Evolutionary conservation across 2,329 filamentous ascomycete species (phyloP), one percentile per base, ranked within the genome.

Genomic region (Fusarium sp.): DNA sequence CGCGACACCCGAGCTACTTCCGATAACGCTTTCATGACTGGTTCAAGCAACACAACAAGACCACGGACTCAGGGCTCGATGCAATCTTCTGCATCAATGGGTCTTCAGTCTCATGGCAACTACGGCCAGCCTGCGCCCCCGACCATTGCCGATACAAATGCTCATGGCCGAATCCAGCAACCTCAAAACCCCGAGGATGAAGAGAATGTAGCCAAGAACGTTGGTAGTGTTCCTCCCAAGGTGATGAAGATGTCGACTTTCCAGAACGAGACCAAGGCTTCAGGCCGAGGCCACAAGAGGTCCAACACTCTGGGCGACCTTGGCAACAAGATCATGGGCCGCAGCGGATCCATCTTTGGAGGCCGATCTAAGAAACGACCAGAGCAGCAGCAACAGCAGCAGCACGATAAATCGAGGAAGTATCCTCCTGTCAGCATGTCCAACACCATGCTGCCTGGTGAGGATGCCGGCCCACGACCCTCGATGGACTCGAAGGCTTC

Each of bases 391-490:
- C 83, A 84, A 57, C 87, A 85, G 58, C 76, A 69, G 60, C 77
- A 70, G 81, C 84, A 67, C 89, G 80, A 93, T 77, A 90, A 90
- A 66, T 82, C 87, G 54, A 90, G 89, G 77, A 91, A 88, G 68
- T 97, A 98, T 75, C 95, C 95, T 57, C 95, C 95, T 6, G 92
- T 95, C 47, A 97, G 94, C 82, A 97, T 98, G 94, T 88, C 91
- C 65, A 91, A 91, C 67, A 84, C 89, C 3, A 88, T 92, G 79
- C 83, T 88, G 7, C 85, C 86, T 47, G 84, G 84, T 34, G 88
- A 89, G 39, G 84, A 87, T 52, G 80, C 84, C 14, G 74, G 72
- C 7, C 71, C 76, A 1, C 84, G 92, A 47, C 83, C 84, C 40
- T 94, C 92, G 2, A 88, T 92, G 75, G 92, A 94, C 70, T 94